These are phyloP conservation scores for Tylopilus sp. DNA, from an alignment of 1,284 basidiomycete species.

Conservation along the genomic window DNA sequence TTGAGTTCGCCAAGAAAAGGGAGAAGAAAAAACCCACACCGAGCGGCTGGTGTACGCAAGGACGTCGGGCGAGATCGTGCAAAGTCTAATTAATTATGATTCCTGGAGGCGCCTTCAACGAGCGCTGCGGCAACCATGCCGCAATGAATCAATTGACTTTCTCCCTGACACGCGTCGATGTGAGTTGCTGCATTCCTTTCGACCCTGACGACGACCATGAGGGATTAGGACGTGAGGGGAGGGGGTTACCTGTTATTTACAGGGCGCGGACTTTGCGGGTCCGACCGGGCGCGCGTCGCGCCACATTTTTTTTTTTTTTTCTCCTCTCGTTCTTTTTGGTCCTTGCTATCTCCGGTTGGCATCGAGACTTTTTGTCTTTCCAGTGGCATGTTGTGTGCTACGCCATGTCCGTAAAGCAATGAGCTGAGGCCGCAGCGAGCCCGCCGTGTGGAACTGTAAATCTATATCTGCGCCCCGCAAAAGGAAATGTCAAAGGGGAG, in stretches of 20 bases:
- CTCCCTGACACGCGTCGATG: neutral
- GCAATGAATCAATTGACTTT: too few relatives aligned
- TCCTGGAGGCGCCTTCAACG: too few relatives aligned
- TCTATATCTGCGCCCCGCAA: neutral
- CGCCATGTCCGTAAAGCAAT: neutral
- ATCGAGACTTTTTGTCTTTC: neutral
- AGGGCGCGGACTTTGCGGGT: constrained; percentile 1
- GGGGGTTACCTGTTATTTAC: neutral
- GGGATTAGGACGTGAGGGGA: neutral
- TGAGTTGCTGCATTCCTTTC: neutral
- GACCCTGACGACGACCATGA: neutral
- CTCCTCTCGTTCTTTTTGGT: too few relatives aligned
- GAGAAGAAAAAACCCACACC: neutral
- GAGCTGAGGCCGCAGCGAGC: neutral
- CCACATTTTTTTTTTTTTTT: neutral
- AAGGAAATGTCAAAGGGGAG: constrained; percentile 10
- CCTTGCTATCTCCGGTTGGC: constrained; percentile 1
- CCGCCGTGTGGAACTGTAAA: too few relatives aligned
- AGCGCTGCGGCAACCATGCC: neutral
- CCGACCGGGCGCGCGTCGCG: constrained; percentile 4
- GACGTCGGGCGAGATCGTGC: neutral
- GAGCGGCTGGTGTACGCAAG: neutral
- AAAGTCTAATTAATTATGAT: constrained; percentile 12
- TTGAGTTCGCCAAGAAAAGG: neutral
- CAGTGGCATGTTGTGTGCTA: too few relatives aligned